Evolutionary conservation across 306 rosid species (phyloP).

Genomic region (Rosa chinensis): DNA sequence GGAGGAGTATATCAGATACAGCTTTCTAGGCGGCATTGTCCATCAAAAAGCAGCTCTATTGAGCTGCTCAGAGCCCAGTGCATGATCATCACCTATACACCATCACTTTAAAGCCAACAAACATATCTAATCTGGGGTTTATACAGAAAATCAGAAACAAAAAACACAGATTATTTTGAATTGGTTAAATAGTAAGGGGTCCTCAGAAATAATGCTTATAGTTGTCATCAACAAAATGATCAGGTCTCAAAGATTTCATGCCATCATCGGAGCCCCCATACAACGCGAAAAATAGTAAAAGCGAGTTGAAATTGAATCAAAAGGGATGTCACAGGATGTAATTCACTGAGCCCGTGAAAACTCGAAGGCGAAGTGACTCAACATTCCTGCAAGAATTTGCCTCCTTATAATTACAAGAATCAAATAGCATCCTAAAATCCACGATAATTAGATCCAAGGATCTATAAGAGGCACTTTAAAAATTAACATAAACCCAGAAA

Average conservation of each 20-base stretch:
- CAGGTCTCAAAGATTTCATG: conserved; percentile 99
- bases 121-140: neutral
- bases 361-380: conserved; percentile 84
- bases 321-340: conserved; percentile 54
- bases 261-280: conserved; percentile 74
- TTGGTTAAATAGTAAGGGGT: conserved; percentile 7
- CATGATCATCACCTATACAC: conserved; percentile 49
- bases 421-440: conserved; percentile 25
- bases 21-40: conserved; percentile 95
- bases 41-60: conserved; percentile 49
- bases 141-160: neutral
- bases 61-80: conserved; percentile 98
- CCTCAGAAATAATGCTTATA: conserved; percentile 88
- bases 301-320: too few relatives aligned
- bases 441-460: conserved; percentile 31
- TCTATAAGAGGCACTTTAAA: conserved; percentile 41
- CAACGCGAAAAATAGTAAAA: neutral
- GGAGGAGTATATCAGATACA: conserved; percentile 58
- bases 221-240: conserved; percentile 71
- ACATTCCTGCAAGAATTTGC: conserved; percentile 65
- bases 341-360: conserved; percentile 72
- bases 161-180: neutral
- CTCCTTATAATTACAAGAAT: conserved; percentile 27
- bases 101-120: neutral
- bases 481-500: neutral